phyloP scores from a whole-genome alignment of 2,329 filamentous ascomycete genomes.

The Colletotrichum sp. region DNA sequence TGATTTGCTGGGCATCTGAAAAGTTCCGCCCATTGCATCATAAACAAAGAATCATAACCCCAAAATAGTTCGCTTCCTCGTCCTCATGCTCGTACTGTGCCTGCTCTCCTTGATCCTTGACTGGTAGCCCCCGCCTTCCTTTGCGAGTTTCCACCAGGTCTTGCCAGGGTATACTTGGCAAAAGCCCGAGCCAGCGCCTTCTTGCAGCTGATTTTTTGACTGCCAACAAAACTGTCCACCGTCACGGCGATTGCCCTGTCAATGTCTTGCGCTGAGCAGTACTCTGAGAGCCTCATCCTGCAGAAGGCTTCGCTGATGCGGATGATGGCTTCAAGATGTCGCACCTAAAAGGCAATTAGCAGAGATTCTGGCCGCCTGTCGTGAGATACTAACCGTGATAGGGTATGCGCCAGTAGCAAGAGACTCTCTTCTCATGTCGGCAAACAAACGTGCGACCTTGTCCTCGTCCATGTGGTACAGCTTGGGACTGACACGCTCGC shows the following conservation, averaged over 20 bases:
- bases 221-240: slow-evolving; percentile 93
- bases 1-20: slow-evolving; percentile 1
- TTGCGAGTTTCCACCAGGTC: slow-evolving; percentile 39
- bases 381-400: slow-evolving; percentile 77
- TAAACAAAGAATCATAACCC: background rate
- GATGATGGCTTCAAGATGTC: slow-evolving; percentile 97
- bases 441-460: slow-evolving; percentile 91
- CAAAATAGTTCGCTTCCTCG: background rate
- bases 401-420: slow-evolving; percentile 95
- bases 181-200: slow-evolving; percentile 93
- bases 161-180: slow-evolving; percentile 82
- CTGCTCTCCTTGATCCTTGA: slow-evolving; percentile 18
- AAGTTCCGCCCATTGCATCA: background rate
- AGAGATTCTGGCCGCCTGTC: background rate
- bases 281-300: slow-evolving; percentile 97
- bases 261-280: slow-evolving; percentile 88
- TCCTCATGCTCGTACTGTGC: slow-evolving; percentile 9
- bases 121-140: slow-evolving; percentile 24
- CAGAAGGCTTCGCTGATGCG: slow-evolving; percentile 93
- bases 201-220: slow-evolving; percentile 97
- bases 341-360: slow-evolving; percentile 64
- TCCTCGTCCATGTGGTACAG: slow-evolving; percentile 98
- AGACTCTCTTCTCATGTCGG: slow-evolving; percentile 93
- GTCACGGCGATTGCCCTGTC: slow-evolving; percentile 97
- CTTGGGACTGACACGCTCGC: slow-evolving; percentile 88